Evolutionary conservation across 441 rosid genomes (phyloP).

Genomic region (Flueggea neowawraea): DNA sequence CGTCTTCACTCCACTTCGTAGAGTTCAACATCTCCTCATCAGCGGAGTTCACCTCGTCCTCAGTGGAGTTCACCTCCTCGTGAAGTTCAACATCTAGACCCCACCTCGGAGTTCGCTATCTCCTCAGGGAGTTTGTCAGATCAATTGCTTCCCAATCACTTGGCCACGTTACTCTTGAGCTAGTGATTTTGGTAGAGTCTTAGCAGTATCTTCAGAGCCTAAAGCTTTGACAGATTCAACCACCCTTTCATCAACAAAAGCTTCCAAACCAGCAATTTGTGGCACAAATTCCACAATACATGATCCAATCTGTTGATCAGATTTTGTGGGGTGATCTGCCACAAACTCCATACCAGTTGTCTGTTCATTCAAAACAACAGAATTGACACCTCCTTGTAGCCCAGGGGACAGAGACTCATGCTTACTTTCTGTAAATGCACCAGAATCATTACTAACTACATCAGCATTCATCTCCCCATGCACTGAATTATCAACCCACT

Average conservation of each 20-base stretch:
- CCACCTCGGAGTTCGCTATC: no score
- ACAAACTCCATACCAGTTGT: not conserved
- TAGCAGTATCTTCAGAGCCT: constrained; percentile 8
- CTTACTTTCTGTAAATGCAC: constrained; percentile 7
- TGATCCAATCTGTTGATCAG: not conserved
- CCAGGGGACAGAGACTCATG: constrained; percentile 7
- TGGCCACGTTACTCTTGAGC: no score
- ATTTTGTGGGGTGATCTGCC: not conserved
- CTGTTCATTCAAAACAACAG: not conserved
- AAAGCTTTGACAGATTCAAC: constrained; percentile 5
- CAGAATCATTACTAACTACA: constrained; percentile 1
- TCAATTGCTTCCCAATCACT: no score
- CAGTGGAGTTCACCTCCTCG: no score
- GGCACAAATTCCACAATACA: not conserved
- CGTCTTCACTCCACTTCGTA: no score
- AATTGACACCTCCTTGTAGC: no score
- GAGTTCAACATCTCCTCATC: no score
- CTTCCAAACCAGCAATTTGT: not conserved
- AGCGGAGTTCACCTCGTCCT: no score
- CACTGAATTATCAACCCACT: not conserved
- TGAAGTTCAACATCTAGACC: no score
- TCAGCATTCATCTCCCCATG: constrained; percentile 6
- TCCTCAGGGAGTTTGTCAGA: no score
- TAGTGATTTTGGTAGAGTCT: no score
- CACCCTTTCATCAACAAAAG: no score